Percentiles rank a stretch among this genome's conserved stretches.
phyloP scores from a whole-genome alignment of 441 rosid species.

The Flueggea neowawraea region DNA sequence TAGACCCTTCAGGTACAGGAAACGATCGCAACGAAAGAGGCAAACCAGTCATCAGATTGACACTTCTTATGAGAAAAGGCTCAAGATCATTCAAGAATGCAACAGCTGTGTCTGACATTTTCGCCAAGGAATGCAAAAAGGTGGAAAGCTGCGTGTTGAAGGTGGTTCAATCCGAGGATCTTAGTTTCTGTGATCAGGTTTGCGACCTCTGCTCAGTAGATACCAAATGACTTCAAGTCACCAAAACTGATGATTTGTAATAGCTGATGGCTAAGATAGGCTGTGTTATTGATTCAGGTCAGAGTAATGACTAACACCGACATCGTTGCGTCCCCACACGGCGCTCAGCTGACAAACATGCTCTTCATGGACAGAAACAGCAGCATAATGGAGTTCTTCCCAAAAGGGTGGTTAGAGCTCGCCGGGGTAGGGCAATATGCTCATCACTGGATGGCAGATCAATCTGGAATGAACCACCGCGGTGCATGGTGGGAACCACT shows the following conservation, averaged over 20 bases:
- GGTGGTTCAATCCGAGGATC: slow-evolving; percentile 38
- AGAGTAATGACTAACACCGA: slow-evolving; percentile 36
- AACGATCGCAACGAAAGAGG: slow-evolving; percentile 21
- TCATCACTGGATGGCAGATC: slow-evolving; percentile 45
- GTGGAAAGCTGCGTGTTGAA: slow-evolving; percentile 34
- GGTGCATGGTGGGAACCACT: slow-evolving; percentile 48
- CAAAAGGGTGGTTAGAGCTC: slow-evolving; percentile 44
- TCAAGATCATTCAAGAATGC: slow-evolving; percentile 46
- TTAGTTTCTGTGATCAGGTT: slow-evolving; percentile 50
- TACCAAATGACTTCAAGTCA: no score
- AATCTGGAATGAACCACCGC: slow-evolving; percentile 36
- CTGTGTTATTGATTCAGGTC: slow-evolving; percentile 21
- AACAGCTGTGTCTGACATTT: slow-evolving; percentile 23
- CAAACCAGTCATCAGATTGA: slow-evolving; percentile 26
- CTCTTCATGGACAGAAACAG: slow-evolving; percentile 38
- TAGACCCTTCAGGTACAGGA: no score
- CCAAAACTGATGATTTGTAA: no score
- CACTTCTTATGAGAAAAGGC: slow-evolving; percentile 38
- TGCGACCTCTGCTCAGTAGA: not conserved
- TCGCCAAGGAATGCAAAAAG: slow-evolving; percentile 27
- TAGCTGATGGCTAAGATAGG: no score
- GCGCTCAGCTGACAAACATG: slow-evolving; percentile 49
- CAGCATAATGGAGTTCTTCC: slow-evolving; percentile 56
- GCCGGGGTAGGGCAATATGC: slow-evolving; percentile 42
- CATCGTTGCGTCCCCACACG: slow-evolving; percentile 43